Evolutionary conservation across 2,329 filamentous ascomycete species (phyloP), one percentile per base, ranked within the genome.

Genomic region (Claviceps maximensis): DNA sequence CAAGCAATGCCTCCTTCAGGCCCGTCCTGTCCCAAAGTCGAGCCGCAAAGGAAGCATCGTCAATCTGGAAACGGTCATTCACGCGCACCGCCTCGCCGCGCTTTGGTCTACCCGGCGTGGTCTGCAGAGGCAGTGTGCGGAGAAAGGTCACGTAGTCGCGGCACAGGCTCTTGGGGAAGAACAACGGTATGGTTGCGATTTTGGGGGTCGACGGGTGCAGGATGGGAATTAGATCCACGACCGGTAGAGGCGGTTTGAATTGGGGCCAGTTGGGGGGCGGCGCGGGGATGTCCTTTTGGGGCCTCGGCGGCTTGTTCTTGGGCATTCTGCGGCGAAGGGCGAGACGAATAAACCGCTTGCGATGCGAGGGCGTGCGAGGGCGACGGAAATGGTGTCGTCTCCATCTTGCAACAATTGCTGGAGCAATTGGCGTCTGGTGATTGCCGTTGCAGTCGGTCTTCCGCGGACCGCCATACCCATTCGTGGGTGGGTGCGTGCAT

Each of bases 41-140:
- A 60, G 81, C 75, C 0, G 90, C 87, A 66, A 96, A 95, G 0
- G 58, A 67, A 29, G 79, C 69, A 69, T 96, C 90, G 29, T 89
- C 73, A 21, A 95, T 72, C 69, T 95, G 88, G 61, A 86, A 95
- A 12, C 91, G 82, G 65, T 96, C 91, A 65, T 96, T 96, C 47
- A 95, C 86, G 38, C 91, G 78, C 8, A 88, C 77, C 1, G 89
- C 89, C 53, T 93, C 84, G 48, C 87, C 88, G 56, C 81, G 83
- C 66, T 87, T 91, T 1, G 88, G 88, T 56, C 81, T 82, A 0
- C 81, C 82, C 0, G 88, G 88, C 0, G 88, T 95, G 1, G 88
- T 94, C 46, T 77, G 78, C 47, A 95, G 71, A 0, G 87, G 83
- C 2, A 95, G 69, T 0, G 77, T 78, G 52, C 69, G 69, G 1